A percentile compares a stretch with the other conserved stretches of the same genome.
Conservation (phyloP, 495 filamentous ascomycete species). For the Penicillium maclennaniae region DNA sequence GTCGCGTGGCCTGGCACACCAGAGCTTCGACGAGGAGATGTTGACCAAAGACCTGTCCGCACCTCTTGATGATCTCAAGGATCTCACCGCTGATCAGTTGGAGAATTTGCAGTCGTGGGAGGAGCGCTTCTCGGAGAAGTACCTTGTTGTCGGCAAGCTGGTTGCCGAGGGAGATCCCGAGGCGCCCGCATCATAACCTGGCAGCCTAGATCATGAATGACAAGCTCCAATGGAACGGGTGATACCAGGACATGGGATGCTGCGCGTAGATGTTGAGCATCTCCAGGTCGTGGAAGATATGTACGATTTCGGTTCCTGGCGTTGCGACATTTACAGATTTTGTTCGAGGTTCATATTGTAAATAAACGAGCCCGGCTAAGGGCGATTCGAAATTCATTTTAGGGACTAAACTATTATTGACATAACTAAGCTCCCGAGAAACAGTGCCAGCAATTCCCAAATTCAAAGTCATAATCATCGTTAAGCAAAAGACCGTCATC, state of each 20-base stretch:
- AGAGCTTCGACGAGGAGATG: slow-evolving; percentile 96
- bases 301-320: not conserved
- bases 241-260: not conserved
- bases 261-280: not conserved
- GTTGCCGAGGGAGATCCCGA: slow-evolving; percentile 66
- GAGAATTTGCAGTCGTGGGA: slow-evolving; percentile 88
- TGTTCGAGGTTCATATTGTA: not conserved
- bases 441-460: not conserved
- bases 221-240: not conserved
- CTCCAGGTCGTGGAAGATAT: not conserved
- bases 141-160: slow-evolving; percentile 87
- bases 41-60: slow-evolving; percentile 86
- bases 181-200: slow-evolving; percentile 34
- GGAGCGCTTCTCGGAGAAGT: slow-evolving; percentile 89
- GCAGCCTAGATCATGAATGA: not conserved
- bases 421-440: slow-evolving; percentile 3
- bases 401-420: slow-evolving; percentile 5
- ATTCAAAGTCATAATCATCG: slow-evolving; percentile 20
- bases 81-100: slow-evolving; percentile 70
- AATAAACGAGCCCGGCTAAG: not conserved
- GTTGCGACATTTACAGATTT: not conserved
- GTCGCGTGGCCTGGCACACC: slow-evolving; percentile 81
- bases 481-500: slow-evolving; percentile 8
- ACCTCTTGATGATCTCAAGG: slow-evolving; percentile 77
- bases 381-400: not conserved